These are phyloP conservation scores for Pharus latifolius DNA, from an alignment of 176 grass and related monocot species.

Conservation along the genomic window DNA sequence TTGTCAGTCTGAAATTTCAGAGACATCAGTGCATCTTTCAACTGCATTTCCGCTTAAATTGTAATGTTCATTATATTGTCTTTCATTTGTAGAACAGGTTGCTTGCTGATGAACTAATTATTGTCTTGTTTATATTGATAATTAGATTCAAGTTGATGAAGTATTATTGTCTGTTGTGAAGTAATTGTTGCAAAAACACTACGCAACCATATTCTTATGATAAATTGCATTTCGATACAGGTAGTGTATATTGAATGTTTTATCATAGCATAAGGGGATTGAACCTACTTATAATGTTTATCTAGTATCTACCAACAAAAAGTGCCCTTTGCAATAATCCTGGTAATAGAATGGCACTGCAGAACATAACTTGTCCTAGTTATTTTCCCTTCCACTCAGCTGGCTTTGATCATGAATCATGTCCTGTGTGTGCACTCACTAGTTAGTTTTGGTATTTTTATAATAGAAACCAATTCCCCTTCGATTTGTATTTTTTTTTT, in stretches of 20 bases:
- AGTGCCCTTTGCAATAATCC: neutral
- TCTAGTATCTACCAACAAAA: neutral
- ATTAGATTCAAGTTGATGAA: neutral
- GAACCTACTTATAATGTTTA: too few relatives aligned
- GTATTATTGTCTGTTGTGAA: neutral
- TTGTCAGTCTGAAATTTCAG: neutral
- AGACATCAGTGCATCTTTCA: neutral
- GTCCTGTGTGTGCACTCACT: neutral
- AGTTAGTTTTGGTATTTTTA: neutral
- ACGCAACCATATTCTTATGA: neutral
- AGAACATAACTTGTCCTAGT: neutral
- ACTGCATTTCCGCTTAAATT: neutral
- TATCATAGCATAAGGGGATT: neutral
- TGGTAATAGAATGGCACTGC: neutral
- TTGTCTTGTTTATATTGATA: neutral
- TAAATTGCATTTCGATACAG: neutral
- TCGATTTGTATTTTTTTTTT: neutral
- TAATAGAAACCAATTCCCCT: neutral
- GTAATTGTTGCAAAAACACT: constrained; percentile 2
- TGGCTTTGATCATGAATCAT: neutral
- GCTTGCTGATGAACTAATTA: neutral
- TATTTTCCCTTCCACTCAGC: neutral
- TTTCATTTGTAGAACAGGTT: too few relatives aligned
- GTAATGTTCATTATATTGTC: neutral
- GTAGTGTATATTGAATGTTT: constrained; percentile 2